phyloP scores from a whole-genome alignment of 2,329 filamentous ascomycete genomes.

The Fusarium cicatricum region DNA sequence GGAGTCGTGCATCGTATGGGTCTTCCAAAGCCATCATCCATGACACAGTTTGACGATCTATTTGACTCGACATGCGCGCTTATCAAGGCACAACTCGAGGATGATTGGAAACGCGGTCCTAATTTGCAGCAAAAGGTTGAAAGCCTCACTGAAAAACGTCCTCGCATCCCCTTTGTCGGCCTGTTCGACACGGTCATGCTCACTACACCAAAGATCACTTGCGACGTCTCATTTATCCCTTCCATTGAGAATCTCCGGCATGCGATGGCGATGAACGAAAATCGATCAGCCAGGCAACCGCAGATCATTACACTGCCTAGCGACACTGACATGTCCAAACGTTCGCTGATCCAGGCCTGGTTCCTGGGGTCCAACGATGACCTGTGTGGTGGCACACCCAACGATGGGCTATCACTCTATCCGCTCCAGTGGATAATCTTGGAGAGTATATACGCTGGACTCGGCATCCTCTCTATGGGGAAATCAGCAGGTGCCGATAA shows the following conservation, averaged over 20 bases:
- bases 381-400: constrained; percentile 29
- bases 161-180: constrained; percentile 36
- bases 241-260: constrained; percentile 33
- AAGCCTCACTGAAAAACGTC: constrained; percentile 10
- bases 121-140: constrained; percentile 23
- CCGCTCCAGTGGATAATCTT: constrained; percentile 38
- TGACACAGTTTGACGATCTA: constrained; percentile 27
- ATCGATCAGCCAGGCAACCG: constrained; percentile 8
- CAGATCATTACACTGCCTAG: constrained; percentile 13
- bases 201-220: constrained; percentile 9
- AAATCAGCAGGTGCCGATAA: constrained; percentile 12
- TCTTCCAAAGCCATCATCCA: constrained; percentile 3
- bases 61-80: constrained; percentile 27
- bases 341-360: constrained; percentile 36
- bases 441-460: constrained; percentile 31
- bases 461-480: constrained; percentile 3
- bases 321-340: constrained; percentile 11
- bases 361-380: constrained; percentile 38
- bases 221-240: constrained; percentile 30
- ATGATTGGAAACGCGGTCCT: constrained; percentile 29
- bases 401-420: constrained; percentile 36
- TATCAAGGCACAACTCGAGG: constrained; percentile 35
- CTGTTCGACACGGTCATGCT: constrained; percentile 33
- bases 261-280: constrained; percentile 38
- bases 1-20: constrained; percentile 35